Evolutionary conservation across 331 rosid genomes (phyloP), one percentile per base, ranked within the genome.

Genomic region (Erythrophleum ivorense): DNA sequence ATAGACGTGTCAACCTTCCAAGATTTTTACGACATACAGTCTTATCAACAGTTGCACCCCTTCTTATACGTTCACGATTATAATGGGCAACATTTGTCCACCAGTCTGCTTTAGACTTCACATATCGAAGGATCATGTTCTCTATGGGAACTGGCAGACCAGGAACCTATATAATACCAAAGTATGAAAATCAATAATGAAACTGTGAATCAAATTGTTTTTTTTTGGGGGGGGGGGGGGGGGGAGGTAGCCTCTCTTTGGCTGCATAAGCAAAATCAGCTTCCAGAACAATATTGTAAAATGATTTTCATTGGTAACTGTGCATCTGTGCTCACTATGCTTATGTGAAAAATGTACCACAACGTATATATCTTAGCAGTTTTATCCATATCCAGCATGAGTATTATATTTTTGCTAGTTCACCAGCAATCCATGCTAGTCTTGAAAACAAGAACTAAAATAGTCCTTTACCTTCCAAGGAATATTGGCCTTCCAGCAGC

Each of bases 81-180:
- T 96, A 96, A 73, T 96, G 99, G 72, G 99, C 98, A 84, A 96
- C 99, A 87, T 96, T 96, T 29, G 99, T 96, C 99, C 99, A 96
- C 99, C 99, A 96, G 73, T 96, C 99, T 41, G 99, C 99, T 90
- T 96, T 96, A 70, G 99, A 96, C 80, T 96, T 96, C 67, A 96
- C 99, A 43, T 96, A 96, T 9, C 99, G 98, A 82, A 94, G 99
- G 71, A 96, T 96, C 99, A 96, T 93, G 82, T 96, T 94, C 81
- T 96, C 99, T 48, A 96, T 94, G 48, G 97, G 99, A 82, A 96
- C 99, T 3, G 99, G 99, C 75, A 96, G 78, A 77, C 97, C 97
- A 75, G 99, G 99, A 87, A 96, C 99, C 97, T 92, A 78, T 57
- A 80, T 4, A 63, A 69, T 57, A 54, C 24, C 29, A 41, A 53